Base-by-base conservation (phyloP, 2,329 filamentous ascomycete species). In the Albifimbria verrucaria region DNA sequence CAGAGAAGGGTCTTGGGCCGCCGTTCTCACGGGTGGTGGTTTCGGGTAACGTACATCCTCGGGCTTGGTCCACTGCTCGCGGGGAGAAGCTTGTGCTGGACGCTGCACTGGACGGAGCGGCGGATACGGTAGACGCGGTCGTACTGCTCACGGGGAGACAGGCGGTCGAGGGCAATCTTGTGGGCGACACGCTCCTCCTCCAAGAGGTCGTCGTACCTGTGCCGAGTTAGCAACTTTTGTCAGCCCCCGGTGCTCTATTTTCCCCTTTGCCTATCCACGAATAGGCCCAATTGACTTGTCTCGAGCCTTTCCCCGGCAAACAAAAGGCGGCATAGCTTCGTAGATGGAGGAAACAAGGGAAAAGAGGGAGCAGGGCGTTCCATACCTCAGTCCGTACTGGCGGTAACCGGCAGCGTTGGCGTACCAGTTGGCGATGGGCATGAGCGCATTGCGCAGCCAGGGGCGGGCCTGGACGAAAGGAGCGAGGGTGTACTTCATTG, bases 51-150 rank as follows among this genome's bases (percentile, higher is more conserved):
- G 65, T 67, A 80, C 78, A 63, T 80, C 76, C 65, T 80, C 74
- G 61, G 75, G 62, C 73, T 80, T 83, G 62, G 79, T 83, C 82
- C 81, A 85, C 68, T 85, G 71, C 28, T 77, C 68, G 75, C 80
- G 81, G 84, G 81, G 52, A 87, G 78, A 57, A 87, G 74, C 76
- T 85, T 84, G 72, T 87, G 84, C 66, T 78, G 72, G 68, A 83
- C 72, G 65, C 79, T 83, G 73, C 77, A 78, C 78, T 99, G 94
- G 77, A 95, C 87, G 67, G 94, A 93, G 77, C 94, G 87, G 78
- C 94, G 90, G 75, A 99, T 85, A 70, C 94, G 92, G 87, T 92
- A 99, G 72, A 97, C 86, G 73, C 94, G 93, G 80, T 99, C 94
- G 79, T 97, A 97, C 67, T 87, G 83, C 72, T 94, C 90, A 81